Conservation (phyloP, 208 protist genomes). For the Acanthamoeba triangularis region DNA sequence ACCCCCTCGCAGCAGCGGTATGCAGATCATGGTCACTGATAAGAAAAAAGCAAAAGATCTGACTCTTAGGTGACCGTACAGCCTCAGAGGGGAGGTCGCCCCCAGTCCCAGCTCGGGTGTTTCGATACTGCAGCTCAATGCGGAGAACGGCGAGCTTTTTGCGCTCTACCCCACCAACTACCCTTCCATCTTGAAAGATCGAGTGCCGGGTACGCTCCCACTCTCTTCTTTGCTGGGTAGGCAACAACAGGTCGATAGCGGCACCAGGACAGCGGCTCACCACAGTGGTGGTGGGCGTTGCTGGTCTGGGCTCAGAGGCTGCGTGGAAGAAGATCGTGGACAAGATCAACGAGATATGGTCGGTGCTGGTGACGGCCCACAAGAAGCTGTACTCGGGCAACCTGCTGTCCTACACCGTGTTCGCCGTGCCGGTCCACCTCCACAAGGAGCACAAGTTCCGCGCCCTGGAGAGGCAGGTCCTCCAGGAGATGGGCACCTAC, state of each 20-base stretch:
- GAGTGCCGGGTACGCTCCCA: background rate
- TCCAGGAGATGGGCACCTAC: background rate
- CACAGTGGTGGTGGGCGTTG: background rate
- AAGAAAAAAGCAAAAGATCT: background rate
- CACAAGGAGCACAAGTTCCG: slow-evolving; percentile 36
- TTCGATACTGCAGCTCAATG: background rate
- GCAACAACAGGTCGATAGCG: too few species aligned
- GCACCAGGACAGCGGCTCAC: background rate
- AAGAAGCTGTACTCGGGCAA: background rate
- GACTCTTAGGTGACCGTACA: background rate
- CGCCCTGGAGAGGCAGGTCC: background rate
- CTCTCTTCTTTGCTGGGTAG: too few species aligned
- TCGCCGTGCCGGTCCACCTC: background rate
- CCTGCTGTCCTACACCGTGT: slow-evolving; percentile 7
- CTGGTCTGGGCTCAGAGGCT: background rate
- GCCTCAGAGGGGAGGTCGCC: background rate
- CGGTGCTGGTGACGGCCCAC: background rate
- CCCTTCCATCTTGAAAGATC: background rate
- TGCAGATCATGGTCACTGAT: too few species aligned
- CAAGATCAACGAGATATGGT: slow-evolving; percentile 15
- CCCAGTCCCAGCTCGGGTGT: background rate
- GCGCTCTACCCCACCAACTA: background rate
- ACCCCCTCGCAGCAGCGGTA: too few species aligned
- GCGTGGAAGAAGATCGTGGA: background rate
- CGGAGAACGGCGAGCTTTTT: background rate